Percentiles rank a stretch among this genome's conserved stretches.
Evolutionary conservation across 1,284 basidiomycete genomes (phyloP).

Genomic region (Fomes fomentarius): DNA sequence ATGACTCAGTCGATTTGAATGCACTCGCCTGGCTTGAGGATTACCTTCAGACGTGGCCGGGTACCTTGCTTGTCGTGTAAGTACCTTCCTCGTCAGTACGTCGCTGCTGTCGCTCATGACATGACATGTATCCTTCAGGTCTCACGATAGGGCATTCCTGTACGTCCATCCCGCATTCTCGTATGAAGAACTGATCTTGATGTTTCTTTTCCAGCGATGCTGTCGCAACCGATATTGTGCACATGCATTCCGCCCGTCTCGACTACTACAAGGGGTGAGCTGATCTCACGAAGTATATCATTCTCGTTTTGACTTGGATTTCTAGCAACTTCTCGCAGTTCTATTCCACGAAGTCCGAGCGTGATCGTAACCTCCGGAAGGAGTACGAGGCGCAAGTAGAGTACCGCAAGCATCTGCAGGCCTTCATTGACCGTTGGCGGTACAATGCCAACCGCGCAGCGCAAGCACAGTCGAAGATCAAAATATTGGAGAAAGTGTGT

Average conservation of each 20-base stretch:
- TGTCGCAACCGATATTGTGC: conserved; percentile 95
- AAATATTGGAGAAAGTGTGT: conserved; percentile 90
- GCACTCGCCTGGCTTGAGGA: conserved; percentile 91
- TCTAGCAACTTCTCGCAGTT: conserved; percentile 96
- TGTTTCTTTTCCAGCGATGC: conserved; percentile 84
- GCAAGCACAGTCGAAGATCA: conserved; percentile 79
- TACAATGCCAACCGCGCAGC: conserved; percentile 89
- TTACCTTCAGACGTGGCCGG: conserved; percentile 96
- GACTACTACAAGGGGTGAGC: conserved; percentile 90
- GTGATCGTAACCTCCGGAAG: conserved; percentile 88
- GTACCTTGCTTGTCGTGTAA: conserved; percentile 93
- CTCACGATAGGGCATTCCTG: conserved; percentile 98
- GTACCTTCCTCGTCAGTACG: conserved; percentile 34
- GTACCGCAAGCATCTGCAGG: conserved; percentile 94
- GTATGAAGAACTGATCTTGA: too few species aligned
- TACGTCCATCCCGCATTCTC: conserved; percentile 40
- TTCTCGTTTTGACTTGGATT: neutral
- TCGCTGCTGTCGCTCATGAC: neutral
- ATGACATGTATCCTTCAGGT: conserved; percentile 48
- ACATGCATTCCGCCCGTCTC: conserved; percentile 93
- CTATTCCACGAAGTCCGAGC: conserved; percentile 97
- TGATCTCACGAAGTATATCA: conserved; percentile 2
- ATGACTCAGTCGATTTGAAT: conserved; percentile 69
- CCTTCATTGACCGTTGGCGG: conserved; percentile 97
- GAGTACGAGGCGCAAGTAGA: conserved; percentile 96